Evolutionary conservation across 2,329 filamentous ascomycete genomes (phyloP), one percentile per base, ranked within the genome.

Genomic region (Epichloe elymi): DNA sequence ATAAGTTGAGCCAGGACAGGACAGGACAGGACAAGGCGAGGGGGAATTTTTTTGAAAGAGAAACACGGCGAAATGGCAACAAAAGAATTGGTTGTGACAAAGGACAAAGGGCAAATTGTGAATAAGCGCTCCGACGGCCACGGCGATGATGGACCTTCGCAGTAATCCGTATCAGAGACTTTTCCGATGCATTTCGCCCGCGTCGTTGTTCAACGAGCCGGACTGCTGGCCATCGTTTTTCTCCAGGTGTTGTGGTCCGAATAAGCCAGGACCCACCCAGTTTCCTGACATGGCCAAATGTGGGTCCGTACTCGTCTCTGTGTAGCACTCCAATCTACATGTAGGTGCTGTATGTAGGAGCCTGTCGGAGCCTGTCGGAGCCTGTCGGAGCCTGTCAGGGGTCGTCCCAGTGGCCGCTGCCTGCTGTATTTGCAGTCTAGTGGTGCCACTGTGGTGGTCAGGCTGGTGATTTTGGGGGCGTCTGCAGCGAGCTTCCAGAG

Each of bases 211-310:
- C 15, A 42, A 47, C 49, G n/a, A 42, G 38, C 44, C 57, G 55
- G 57, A 62, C 64, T 64, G 61, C 61, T 63, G 61, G 61, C 57
- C 56, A 51, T 65, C 58, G 63, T 59, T 65, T 66, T 67, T 66
- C 61, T 66, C 60, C 57, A 65, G 63, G 60, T 66, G 65, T 67
- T 64, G 64, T 67, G 64, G 65, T 65, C 63, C 62, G 65, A 67
- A 67, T 65, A 67, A 65, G 65, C 64, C 64, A 62, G 53, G 57
- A 53, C 57, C 54, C 48, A 53, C 57, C 54, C 48, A 54, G 48
- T 51, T 54, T 49, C 50, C 49, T 47, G 46, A 54, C 52, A 52
- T 47, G 53, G 49, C 49, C 49, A 51, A 49, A 20, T 46, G 47
- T 36, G 51, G 51, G 47, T 20, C 51, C 23, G 7, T 3, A 26